These are phyloP conservation scores for Leishmania martiniquensis DNA, from an alignment of 208 protist genomes.

Conservation along the genomic window DNA sequence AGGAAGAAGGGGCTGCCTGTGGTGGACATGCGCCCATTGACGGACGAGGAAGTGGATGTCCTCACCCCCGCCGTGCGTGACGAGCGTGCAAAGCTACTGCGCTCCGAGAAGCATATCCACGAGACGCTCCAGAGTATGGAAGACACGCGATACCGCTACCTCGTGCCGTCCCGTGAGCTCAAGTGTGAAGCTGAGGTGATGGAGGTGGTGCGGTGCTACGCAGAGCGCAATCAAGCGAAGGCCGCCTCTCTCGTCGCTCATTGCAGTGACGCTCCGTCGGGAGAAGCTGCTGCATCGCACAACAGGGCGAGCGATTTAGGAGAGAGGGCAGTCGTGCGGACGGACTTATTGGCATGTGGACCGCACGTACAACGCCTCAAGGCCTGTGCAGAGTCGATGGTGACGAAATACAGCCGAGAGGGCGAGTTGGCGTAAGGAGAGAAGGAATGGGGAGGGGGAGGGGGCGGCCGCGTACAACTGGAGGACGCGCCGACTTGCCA, in stretches of 20 bases:
- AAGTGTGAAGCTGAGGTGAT: conserved; percentile 66
- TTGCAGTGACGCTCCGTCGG: neutral
- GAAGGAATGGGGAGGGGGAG: neutral
- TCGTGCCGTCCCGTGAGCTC: conserved; percentile 60
- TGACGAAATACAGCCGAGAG: conserved; percentile 42
- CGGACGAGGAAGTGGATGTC: conserved; percentile 33
- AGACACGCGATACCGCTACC: conserved; percentile 71
- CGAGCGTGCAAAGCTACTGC: conserved; percentile 69
- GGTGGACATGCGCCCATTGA: conserved; percentile 47
- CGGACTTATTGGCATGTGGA: conserved; percentile 59
- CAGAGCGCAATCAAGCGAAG: conserved; percentile 30
- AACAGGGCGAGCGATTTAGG: no score
- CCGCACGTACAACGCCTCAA: conserved; percentile 45
- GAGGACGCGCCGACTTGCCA: neutral
- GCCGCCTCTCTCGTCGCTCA: conserved; percentile 4
- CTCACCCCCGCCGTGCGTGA: conserved; percentile 50
- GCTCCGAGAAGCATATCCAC: conserved; percentile 68
- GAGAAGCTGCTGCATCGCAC: neutral
- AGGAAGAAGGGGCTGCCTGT: conserved; percentile 51
- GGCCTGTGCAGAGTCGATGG: conserved; percentile 47
- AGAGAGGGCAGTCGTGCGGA: conserved; percentile 23
- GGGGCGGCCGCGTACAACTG: neutral
- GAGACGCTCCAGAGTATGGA: conserved; percentile 70
- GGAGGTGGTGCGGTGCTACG: conserved; percentile 68
- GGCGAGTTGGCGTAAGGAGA: conserved; percentile 17